phyloP scores from a whole-genome alignment of 2,329 filamentous ascomycete species.

The Colletotrichum sp. region DNA sequence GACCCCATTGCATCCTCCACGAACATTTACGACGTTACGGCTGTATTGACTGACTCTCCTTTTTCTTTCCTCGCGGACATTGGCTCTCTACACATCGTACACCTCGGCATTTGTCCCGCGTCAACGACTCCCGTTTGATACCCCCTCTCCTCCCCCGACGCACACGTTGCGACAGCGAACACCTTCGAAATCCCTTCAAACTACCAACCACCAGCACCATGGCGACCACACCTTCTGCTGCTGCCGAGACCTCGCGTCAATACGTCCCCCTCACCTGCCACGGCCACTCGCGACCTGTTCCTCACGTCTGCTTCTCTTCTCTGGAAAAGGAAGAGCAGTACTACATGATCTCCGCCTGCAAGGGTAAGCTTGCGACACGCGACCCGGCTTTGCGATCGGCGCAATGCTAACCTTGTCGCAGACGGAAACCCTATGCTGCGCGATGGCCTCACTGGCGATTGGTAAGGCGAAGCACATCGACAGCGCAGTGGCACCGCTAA shows the following conservation, averaged over 20 bases:
- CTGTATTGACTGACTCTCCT: conserved; percentile 16
- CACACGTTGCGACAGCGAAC: conserved; percentile 2
- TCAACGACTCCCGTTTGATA: conserved; percentile 1
- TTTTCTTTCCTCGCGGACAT: background rate
- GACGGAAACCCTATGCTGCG: conserved; percentile 99
- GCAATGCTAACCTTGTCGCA: conserved; percentile 40
- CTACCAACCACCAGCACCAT: background rate
- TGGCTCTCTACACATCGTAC: background rate
- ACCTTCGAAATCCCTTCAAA: background rate
- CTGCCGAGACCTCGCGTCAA: conserved; percentile 41
- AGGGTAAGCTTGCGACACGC: conserved; percentile 60
- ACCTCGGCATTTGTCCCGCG: background rate
- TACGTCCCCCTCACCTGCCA: conserved; percentile 93
- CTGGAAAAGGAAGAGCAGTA: conserved; percentile 84
- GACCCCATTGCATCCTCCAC: conserved; percentile 5
- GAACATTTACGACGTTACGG: conserved; percentile 22
- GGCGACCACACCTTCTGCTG: background rate
- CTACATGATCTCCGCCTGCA: conserved; percentile 93
- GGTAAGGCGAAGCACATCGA: conserved; percentile 54
- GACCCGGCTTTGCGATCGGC: background rate
- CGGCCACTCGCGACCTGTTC: conserved; percentile 90
- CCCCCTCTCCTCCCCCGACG: background rate
- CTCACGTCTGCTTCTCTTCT: conserved; percentile 88
- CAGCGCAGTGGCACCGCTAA: conserved; percentile 2
- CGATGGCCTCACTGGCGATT: conserved; percentile 93